Evolutionary conservation across 2,329 filamentous ascomycete species (phyloP), one percentile per base, ranked within the genome.

Genomic region (Phialophora tarda): DNA sequence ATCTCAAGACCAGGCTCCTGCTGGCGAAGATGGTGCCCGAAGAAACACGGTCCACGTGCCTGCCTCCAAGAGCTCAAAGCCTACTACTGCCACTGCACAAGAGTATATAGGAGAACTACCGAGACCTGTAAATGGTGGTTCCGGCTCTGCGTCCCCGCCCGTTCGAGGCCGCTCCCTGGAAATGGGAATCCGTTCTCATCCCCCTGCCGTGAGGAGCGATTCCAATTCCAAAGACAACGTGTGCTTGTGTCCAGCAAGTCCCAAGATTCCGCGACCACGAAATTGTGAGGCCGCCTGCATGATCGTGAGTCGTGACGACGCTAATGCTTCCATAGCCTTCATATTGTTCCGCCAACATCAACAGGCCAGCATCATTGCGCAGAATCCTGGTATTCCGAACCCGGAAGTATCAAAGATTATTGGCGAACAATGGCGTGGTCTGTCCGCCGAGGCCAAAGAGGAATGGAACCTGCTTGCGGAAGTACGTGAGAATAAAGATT

Each of bases 341-440:
- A 99, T 99, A 72, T 84, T 99, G 73, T 99, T 97, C 82, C 92
- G 95, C 47, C 93, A 98, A 77, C 91, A 96, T 77, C 90, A 95
- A 74, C 94, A 98, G 78, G 88, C 91, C 21, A 84, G 87, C 57
- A 92, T 98, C 59, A 90, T 93, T 44, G 84, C 88, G 62, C 86
- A 91, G 72, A 87, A 97, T 74, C 94, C 93, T n/a, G 91, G 92
- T 53, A 86, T 97, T 71, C 89, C 93, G 54, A 98, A 98, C 78
- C 94, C 94, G 2, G 92, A 97, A 60, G 96, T 98, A 73, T 97
- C 94, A 71, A 97, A 97, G 80, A 96, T 98, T 73, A 96, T 98
- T 72, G 94, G 94, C 60, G 88, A 92, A 77, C 90, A 93, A 85
- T 99, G 95, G 95, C 88, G 90, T 74, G 85, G 88, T 63, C 89